phyloP scores from a whole-genome alignment of 202 grass and related monocot genomes.

The Brachypodium distachyon region DNA sequence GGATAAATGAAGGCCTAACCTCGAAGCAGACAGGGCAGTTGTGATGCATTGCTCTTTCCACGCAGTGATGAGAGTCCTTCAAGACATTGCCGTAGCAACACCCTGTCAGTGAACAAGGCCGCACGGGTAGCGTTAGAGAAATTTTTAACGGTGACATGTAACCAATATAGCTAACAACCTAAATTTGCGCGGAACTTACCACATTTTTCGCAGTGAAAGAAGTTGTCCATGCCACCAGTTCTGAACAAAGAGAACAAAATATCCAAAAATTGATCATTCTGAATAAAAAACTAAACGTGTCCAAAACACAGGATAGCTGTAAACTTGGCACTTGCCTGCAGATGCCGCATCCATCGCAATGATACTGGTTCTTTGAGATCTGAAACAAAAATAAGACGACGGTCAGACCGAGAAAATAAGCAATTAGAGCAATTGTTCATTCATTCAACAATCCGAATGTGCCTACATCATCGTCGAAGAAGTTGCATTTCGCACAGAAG shows the following conservation, averaged over 20 bases:
- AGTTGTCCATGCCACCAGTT: conserved; percentile 54
- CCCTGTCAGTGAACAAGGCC: conserved; percentile 21
- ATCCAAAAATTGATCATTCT: conserved; percentile 3
- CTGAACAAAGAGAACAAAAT: not conserved
- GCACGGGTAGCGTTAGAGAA: not conserved
- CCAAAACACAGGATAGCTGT: not conserved
- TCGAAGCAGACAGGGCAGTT: conserved; percentile 90
- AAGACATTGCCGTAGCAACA: conserved; percentile 73
- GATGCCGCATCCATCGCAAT: conserved; percentile 83
- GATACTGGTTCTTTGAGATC: conserved; percentile 67
- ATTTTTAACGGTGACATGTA: not conserved
- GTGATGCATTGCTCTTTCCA: conserved; percentile 92
- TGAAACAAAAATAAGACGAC: conserved; percentile 5
- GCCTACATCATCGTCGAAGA: conserved; percentile 82
- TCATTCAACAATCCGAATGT: not conserved
- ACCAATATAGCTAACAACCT: not conserved
- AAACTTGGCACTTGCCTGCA: conserved; percentile 46
- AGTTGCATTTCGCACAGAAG: conserved; percentile 72
- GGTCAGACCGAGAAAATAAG: not conserved
- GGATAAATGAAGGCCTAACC: conserved; percentile 8
- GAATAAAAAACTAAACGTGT: not conserved
- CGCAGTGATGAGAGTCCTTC: conserved; percentile 65
- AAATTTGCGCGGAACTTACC: conserved; percentile 18
- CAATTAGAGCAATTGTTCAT: not conserved
- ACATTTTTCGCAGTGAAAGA: conserved; percentile 60